phyloP scores from a whole-genome alignment of 2,329 filamentous ascomycete genomes.

The Aspergillus awamori region DNA sequence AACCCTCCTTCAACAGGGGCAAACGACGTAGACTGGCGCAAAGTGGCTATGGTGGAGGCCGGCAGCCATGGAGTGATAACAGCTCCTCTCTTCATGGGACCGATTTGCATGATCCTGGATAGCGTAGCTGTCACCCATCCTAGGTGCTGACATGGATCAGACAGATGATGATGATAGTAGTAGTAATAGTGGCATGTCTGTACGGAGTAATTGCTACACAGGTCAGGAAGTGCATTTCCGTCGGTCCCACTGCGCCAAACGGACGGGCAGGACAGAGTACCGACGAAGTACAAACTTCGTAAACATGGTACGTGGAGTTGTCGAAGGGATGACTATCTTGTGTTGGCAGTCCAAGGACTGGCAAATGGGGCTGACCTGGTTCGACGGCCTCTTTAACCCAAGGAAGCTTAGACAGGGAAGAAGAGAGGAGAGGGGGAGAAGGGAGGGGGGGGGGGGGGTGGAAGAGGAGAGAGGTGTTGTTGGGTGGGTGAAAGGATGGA shows the following conservation, averaged over 20 bases:
- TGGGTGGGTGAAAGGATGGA: too few species aligned
- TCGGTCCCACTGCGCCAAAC: constrained; percentile 7
- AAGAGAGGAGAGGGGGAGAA: not conserved
- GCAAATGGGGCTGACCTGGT: not conserved
- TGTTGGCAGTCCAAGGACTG: not conserved
- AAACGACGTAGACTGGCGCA: not conserved
- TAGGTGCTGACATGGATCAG: constrained; percentile 1
- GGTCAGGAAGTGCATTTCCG: constrained; percentile 13
- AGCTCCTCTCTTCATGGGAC: constrained; percentile 3
- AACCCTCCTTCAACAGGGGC: not conserved
- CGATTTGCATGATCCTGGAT: constrained; percentile 7
- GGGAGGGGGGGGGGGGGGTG: not conserved
- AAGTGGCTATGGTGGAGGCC: not conserved
- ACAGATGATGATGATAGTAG: not conserved
- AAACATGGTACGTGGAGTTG: not conserved
- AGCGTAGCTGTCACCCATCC: constrained; percentile 6
- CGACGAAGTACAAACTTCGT: not conserved
- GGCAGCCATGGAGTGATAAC: not conserved
- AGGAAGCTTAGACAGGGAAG: not conserved
- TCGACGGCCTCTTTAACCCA: not conserved
- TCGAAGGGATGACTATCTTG: not conserved
- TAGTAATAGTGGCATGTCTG: not conserved
- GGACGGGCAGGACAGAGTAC: constrained; percentile 4
- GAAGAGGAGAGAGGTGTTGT: not conserved
- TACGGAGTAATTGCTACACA: constrained; percentile 1